Evolutionary conservation across 2,329 filamentous ascomycete species (phyloP), one percentile per base, ranked within the genome.

Genomic region (Diaporthe longicolla): DNA sequence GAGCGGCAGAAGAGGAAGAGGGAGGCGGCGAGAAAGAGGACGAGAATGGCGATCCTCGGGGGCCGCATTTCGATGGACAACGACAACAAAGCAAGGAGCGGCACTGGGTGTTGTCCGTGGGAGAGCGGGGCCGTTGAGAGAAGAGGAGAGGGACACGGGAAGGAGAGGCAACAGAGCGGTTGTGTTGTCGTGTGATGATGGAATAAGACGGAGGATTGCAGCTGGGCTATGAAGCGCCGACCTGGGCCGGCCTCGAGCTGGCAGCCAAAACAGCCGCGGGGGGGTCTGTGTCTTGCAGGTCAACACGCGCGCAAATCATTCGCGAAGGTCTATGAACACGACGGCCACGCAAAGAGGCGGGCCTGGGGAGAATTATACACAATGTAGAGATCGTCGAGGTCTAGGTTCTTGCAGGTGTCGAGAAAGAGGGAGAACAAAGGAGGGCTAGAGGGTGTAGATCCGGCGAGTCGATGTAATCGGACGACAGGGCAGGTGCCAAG

Each of bases 1-100:
- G 87, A 85, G 76, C 89, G 88, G 79, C 86, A 88, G 76, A 90
- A 82, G 78, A 90, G 84, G 81, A 90, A 89, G 78, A 90, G 82
- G 70, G 86, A 87, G 61, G 87, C 86, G 79, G 85, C 83, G 79
- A 86, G 84, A 81, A 89, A 90, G 79, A 90, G 82, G 75, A 86
- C 83, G 79, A 90, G 84, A 73, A 90, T 87, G 78, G 85, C 84
- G 77, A 90, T 84, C 78, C 88, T 86, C 73, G 88, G 87, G 57
- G 88, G 84, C 77, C 88, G 87, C 88, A 90, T 90, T 76, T 79
- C 71, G 75, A 73, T n/a, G 55, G 48, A 65, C 63, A 73, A n/a
- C 37, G 48, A 65, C 63, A 68, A 68, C 48, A 63, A 71, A 43
- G 24, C 37, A 43, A 63, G 24, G 50, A 24, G 48, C 45, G 54